Evolutionary conservation across 129 eudicot genomes (phyloP).

Genomic region (Silybum marianum): DNA sequence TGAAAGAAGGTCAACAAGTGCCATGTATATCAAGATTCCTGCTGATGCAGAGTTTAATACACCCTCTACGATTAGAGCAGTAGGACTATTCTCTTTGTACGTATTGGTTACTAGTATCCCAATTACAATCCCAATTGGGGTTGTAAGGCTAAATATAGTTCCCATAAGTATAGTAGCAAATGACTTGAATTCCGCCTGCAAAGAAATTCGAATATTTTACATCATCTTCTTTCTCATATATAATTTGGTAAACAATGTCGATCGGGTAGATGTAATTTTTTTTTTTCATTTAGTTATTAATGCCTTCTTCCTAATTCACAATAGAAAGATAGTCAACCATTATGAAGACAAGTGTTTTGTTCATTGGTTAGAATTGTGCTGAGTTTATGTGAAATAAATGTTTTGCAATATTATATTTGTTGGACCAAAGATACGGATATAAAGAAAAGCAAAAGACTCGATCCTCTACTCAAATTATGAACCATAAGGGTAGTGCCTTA

Average conservation of each 20-base stretch:
- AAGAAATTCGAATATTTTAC: background rate
- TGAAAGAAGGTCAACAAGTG: constrained; percentile 56
- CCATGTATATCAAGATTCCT: constrained; percentile 55
- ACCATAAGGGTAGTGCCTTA: no score
- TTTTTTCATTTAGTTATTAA: background rate
- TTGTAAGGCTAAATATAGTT: constrained; percentile 45
- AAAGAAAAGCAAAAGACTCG: background rate
- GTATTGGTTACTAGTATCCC: constrained; percentile 38
- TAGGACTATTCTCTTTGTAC: constrained; percentile 42
- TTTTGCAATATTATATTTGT: background rate
- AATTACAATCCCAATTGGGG: constrained; percentile 45
- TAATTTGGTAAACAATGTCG: background rate
- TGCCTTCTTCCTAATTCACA: background rate
- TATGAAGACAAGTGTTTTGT: no score
- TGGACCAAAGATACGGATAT: background rate
- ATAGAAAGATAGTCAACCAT: no score
- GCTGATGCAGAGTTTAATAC: constrained; percentile 46
- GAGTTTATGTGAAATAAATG: no score
- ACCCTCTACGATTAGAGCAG: constrained; percentile 45
- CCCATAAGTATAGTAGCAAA: constrained; percentile 31
- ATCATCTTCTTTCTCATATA: background rate
- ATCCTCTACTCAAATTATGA: background rate
- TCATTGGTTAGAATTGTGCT: no score
- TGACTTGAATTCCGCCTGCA: constrained; percentile 49
- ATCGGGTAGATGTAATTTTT: no score